A percentile compares a stretch with the other conserved stretches of the same genome.
These are phyloP conservation scores for Fusarium fujikuroi DNA, from an alignment of 2,329 filamentous ascomycete species.

Conservation along the genomic window DNA sequence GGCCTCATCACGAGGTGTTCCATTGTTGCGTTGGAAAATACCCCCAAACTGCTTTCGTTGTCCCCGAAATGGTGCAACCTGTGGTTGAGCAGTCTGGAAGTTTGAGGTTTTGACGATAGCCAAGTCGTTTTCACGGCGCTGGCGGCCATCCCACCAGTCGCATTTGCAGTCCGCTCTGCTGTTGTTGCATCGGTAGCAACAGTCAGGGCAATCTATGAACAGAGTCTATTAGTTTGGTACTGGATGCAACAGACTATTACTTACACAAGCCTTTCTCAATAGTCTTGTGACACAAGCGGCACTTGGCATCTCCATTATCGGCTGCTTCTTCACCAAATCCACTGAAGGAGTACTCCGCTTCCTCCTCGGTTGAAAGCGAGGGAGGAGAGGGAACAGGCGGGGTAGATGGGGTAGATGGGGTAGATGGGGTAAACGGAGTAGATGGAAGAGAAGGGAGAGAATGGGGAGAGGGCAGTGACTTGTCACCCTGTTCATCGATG, in stretches of 20 bases:
- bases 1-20: fast-evolving
- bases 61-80: not conserved
- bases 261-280: not conserved
- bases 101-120: not conserved
- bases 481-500: no score
- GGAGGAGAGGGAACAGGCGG: not conserved
- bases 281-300: not conserved
- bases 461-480: not conserved
- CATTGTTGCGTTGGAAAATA: not conserved
- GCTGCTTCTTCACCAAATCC: not conserved
- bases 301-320: not conserved
- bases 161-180: not conserved
- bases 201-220: conserved; percentile 8
- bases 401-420: not conserved
- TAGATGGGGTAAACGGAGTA: not conserved
- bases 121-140: not conserved
- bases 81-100: not conserved
- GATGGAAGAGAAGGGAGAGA: not conserved
- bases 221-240: not conserved
- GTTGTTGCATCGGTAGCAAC: conserved; percentile 7
- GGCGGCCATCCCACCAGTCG: not conserved
- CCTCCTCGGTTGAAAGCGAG: not conserved
- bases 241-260: not conserved
- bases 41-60: not conserved
- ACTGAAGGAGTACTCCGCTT: not conserved